Evolutionary conservation across 2,329 filamentous ascomycete genomes (phyloP), one percentile per base, ranked within the genome.

Genomic region (Septoria linicola): DNA sequence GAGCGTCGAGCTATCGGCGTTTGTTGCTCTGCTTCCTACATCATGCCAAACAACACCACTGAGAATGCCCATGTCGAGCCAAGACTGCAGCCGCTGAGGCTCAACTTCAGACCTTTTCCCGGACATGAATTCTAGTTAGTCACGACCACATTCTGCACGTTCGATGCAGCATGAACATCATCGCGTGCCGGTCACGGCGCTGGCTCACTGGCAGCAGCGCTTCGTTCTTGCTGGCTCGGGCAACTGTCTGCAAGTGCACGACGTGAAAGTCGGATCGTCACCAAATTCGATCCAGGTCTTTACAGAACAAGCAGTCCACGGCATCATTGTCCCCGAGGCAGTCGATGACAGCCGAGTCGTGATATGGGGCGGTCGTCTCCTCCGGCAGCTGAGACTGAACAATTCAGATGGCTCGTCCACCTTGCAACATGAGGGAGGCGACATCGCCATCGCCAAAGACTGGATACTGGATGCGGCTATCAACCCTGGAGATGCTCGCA

Each of bases 401-500:
- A 17, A 45, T 11, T 6, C 17, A 7, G 23, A 19, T n/a, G 23
- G 10, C 23, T 16, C 25, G 8, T 20, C 3, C 3, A 32, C 44
- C 44, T 54, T 62, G 32, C 25, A 58, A 45, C 37, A 70, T 47
- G 30, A 55, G 41, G 66, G n/a, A 77, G 58, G 69, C 69, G 66
- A 54, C 58, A 70, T 55, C 53, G 61, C 5, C 79, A 79, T 59
- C 71, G 79, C 80, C 2, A 76, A 80, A 4, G 89, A 95, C 69
- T 93, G 89, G 89, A 83, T 95, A 57, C 80, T 92, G 60, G 82
- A 88, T 66, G 84, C 79, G 30, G 32, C 14, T 3, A 25, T n/a
- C 7, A 31, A 37, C 8, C n/a, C 42, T 8, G 36, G 36, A 8
- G 40, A 46, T 8, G 16, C 30, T 1, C 14, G 17, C 5, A 39